phyloP scores from a whole-genome alignment of 352 stramenopile species.

The Phytophthora crassamura region DNA sequence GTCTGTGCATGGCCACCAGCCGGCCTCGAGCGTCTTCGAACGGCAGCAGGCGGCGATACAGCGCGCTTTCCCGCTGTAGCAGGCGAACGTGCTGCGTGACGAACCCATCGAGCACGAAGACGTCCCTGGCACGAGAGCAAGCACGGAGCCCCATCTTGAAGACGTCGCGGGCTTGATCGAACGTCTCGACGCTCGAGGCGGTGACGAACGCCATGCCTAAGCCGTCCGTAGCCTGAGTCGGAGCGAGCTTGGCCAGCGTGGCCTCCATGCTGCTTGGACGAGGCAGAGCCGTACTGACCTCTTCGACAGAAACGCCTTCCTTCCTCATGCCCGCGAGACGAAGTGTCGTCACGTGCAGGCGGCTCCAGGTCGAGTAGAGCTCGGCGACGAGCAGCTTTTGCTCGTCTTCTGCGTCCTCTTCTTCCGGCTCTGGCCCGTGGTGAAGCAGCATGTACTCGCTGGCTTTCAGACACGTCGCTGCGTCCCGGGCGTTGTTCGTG shows the following conservation, averaged over 20 bases:
- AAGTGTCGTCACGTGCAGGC: constrained; percentile 57
- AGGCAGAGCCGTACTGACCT: constrained; percentile 14
- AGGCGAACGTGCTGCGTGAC: constrained; percentile 72
- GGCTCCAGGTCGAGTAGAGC: constrained; percentile 56
- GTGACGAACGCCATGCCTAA: constrained; percentile 44
- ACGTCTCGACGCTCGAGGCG: constrained; percentile 38
- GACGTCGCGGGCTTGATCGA: constrained; percentile 58
- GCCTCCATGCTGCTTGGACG: constrained; percentile 37
- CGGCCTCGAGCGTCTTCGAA: constrained; percentile 68
- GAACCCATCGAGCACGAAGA: constrained; percentile 72
- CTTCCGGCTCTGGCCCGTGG: constrained; percentile 16
- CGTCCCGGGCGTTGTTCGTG: constrained; percentile 48
- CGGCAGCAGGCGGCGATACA: constrained; percentile 61
- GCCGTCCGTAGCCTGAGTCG: background rate
- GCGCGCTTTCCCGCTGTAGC: constrained; percentile 58
- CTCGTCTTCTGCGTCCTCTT: constrained; percentile 12
- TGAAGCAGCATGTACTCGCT: constrained; percentile 50
- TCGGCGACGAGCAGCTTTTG: constrained; percentile 48
- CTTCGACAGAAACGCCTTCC: constrained; percentile 23
- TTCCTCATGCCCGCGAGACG: constrained; percentile 43
- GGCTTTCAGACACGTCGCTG: constrained; percentile 52
- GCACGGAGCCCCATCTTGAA: constrained; percentile 70
- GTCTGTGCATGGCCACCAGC: constrained; percentile 71
- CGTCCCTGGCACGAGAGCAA: constrained; percentile 45
- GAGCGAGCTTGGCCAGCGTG: constrained; percentile 25